Evolutionary conservation across 2,329 filamentous ascomycete species (phyloP).

Genomic region (Arthrobotrys musiformis): DNA sequence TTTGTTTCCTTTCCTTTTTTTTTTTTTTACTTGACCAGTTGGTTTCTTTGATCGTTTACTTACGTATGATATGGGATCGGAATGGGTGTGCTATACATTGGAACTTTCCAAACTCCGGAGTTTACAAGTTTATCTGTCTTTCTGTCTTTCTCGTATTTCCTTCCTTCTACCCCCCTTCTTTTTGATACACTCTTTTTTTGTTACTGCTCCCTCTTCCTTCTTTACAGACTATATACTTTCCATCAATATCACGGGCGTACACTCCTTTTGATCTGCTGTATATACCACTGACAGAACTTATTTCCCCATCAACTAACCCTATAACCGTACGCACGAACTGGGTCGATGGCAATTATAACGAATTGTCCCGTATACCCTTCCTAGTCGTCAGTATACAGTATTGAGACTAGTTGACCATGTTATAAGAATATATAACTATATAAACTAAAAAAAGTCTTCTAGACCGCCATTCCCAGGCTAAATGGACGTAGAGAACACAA

Average conservation of each 20-base stretch:
- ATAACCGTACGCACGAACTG: too few species aligned
- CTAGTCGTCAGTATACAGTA: too few species aligned
- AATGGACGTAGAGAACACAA: not conserved
- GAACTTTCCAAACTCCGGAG: too few species aligned
- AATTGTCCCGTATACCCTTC: too few species aligned
- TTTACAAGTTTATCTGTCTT: too few species aligned
- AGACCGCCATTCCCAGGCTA: not conserved
- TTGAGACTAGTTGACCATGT: too few species aligned
- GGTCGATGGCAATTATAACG: too few species aligned
- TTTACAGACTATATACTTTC: not conserved
- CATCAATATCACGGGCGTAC: not conserved
- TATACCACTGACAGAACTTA: constrained; percentile 2
- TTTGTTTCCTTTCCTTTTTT: not conserved
- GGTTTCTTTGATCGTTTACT: not conserved
- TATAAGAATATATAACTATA: too few species aligned
- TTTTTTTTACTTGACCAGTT: not conserved
- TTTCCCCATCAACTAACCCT: not conserved
- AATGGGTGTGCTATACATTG: too few species aligned
- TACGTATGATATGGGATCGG: not conserved
- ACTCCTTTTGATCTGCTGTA: constrained; percentile 7
- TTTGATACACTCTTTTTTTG: not conserved
- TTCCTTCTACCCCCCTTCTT: not conserved
- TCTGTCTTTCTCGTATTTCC: not conserved
- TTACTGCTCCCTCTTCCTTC: not conserved
- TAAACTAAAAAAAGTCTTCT: too few species aligned